Conservation (phyloP, 202 grass and related monocot genomes). For the Brachypodium distachyon region DNA sequence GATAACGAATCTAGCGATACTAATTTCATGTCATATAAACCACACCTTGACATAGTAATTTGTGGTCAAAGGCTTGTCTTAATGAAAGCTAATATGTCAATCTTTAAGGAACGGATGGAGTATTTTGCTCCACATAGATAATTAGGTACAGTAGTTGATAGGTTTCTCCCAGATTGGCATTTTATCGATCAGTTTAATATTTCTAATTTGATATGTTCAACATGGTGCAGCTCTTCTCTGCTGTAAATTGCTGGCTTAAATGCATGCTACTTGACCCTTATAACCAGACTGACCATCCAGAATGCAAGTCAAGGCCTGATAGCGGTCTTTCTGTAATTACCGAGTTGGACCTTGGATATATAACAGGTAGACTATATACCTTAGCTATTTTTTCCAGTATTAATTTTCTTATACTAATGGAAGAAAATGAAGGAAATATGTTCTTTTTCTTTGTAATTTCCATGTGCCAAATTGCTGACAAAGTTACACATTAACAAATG, state of each 20-base stretch:
- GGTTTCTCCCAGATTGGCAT: neutral
- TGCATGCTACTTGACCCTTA: constrained; percentile 94
- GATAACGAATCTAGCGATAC: too few species aligned
- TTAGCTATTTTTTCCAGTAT: constrained; percentile 5
- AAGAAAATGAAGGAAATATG: too few species aligned
- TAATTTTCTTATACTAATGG: too few species aligned
- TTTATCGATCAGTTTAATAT: neutral
- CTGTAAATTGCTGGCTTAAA: constrained; percentile 95
- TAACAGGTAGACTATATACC: constrained; percentile 57
- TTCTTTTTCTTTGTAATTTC: too few species aligned
- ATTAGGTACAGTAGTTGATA: neutral
- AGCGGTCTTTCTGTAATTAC: constrained; percentile 90
- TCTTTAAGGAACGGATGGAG: too few species aligned
- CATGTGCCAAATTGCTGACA: too few species aligned
- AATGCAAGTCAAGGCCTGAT: constrained; percentile 95
- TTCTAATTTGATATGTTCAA: neutral
- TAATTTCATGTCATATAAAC: too few species aligned
- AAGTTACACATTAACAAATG: too few species aligned
- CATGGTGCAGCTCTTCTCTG: constrained; percentile 76
- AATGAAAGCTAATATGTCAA: too few species aligned
- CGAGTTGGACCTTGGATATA: constrained; percentile 92
- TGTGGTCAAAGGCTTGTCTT: too few species aligned
- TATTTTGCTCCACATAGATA: neutral
- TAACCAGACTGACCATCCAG: constrained; percentile 79
- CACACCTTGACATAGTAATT: too few species aligned